Evolutionary conservation across 2,329 filamentous ascomycete species (phyloP), one percentile per base, ranked within the genome.

Genomic region (Aureobasidium sp.): DNA sequence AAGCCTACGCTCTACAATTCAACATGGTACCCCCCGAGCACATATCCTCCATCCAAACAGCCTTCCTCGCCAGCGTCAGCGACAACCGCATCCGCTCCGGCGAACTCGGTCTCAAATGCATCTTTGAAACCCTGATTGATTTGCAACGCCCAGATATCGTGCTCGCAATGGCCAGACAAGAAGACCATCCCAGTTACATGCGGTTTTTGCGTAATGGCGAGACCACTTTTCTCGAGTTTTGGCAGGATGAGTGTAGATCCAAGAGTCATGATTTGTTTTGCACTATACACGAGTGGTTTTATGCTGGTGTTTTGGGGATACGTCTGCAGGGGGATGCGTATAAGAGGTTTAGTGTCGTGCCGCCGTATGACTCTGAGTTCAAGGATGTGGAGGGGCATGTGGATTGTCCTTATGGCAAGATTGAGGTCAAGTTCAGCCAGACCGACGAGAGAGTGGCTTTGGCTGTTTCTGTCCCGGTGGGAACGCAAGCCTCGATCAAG

Each of bases 281-380:
- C 0, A 79, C 76, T 0, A 78, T 79, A 36, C 78, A 79, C 47
- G 77, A 79, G 65, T 80, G 77, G 78, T 78, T 79, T 58, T 80
- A 80, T 51, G 71, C 71, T 29, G 73, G 72, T 0, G 74, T 76
- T 2, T 62, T 79, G 20, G 77, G 76, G 0, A 64, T 78, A 2
- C 74, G 71, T 64, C 70, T 72, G 0, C 68, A 72, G 31, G 71
- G 68, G 0, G 71, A 77, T 31, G 76, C 74, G 5, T 80, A 78
- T 62, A 70, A 70, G 41, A 74, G 71, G 1, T 79, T 75, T 68
- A 73, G 65, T 34, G 64, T 80, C 8, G 70, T 70, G 61, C 76
- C 77, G 3, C 74, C 75, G 17, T 69, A 77, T 59, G 70, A 70
- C 22, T 69, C 71, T 0, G 77, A 80, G 66, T 79, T 79, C 63